Evolutionary conservation across 257 asterid species (phyloP).

Genomic region (Solanum okadae): DNA sequence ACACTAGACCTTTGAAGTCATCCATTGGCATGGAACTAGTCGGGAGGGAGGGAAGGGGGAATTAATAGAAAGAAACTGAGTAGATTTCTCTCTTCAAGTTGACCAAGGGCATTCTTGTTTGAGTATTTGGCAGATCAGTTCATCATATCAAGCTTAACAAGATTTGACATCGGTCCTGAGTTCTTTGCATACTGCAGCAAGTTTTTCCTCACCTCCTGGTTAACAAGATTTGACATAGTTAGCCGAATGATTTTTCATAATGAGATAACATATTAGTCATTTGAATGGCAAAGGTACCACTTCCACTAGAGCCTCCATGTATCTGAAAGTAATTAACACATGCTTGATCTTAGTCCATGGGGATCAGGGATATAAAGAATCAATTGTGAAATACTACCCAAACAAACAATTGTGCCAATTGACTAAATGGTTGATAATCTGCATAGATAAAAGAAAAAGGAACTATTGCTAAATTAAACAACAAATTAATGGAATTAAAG

Average conservation of each 20-base stretch:
- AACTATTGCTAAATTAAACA: neutral
- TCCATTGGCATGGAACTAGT: neutral
- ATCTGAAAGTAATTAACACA: slow-evolving; percentile 33
- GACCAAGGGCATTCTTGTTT: neutral
- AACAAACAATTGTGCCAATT: neutral
- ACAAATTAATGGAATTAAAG: neutral
- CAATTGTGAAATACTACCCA: neutral
- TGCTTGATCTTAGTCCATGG: neutral
- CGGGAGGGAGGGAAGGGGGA: neutral
- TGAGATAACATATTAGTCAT: neutral
- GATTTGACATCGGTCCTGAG: no score
- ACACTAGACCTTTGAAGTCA: neutral
- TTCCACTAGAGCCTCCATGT: slow-evolving; percentile 88
- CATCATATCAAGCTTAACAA: neutral
- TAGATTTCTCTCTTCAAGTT: neutral
- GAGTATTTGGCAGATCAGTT: neutral
- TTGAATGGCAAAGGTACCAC: slow-evolving; percentile 91
- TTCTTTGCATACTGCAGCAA: no score
- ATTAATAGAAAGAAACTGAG: neutral
- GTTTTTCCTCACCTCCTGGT: slow-evolving; percentile 23
- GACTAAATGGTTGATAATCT: neutral
- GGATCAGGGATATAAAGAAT: neutral
- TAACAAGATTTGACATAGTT: neutral
- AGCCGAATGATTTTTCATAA: neutral
- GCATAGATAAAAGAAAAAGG: neutral